These are phyloP conservation scores for Saccharomycopsis guyanensis DNA, from an alignment of 805 yeast species.

Conservation along the genomic window DNA sequence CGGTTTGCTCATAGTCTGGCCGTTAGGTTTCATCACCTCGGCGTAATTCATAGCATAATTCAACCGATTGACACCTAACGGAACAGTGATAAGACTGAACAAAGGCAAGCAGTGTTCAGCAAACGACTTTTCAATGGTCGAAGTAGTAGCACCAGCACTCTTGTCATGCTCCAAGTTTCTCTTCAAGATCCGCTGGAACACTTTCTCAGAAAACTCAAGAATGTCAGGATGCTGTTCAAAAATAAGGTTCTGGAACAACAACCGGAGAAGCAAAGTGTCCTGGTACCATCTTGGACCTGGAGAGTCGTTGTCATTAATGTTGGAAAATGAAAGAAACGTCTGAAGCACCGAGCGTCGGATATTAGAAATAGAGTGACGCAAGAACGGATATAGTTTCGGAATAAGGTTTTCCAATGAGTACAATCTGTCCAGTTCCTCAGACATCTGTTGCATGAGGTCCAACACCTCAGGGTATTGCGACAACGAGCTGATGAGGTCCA, in stretches of 20 bases:
- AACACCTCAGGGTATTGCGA: conserved; percentile 78
- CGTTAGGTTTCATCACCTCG: conserved; percentile 77
- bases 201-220: conserved; percentile 49
- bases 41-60: conserved; percentile 75
- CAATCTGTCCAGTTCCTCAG: not conserved
- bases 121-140: conserved; percentile 38
- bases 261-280: conserved; percentile 60
- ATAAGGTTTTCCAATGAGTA: conserved; percentile 66
- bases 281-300: conserved; percentile 60
- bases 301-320: conserved; percentile 43
- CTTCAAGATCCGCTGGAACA: conserved; percentile 48
- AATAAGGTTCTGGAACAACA: conserved; percentile 77
- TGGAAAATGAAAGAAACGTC: conserved; percentile 68
- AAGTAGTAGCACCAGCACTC: conserved; percentile 26
- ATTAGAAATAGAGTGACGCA: conserved; percentile 87
- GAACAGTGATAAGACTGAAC: conserved; percentile 73
- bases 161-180: conserved; percentile 32
- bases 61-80: conserved; percentile 88
- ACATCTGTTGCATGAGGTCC: conserved; percentile 58
- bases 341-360: conserved; percentile 84
- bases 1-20: conserved; percentile 28
- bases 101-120: conserved; percentile 51
- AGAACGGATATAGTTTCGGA: conserved; percentile 87
- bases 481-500: conserved; percentile 84
- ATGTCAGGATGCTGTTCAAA: conserved; percentile 84